phyloP scores from a whole-genome alignment of 2,329 filamentous ascomycete species.

The Setomelanomma holmii region DNA sequence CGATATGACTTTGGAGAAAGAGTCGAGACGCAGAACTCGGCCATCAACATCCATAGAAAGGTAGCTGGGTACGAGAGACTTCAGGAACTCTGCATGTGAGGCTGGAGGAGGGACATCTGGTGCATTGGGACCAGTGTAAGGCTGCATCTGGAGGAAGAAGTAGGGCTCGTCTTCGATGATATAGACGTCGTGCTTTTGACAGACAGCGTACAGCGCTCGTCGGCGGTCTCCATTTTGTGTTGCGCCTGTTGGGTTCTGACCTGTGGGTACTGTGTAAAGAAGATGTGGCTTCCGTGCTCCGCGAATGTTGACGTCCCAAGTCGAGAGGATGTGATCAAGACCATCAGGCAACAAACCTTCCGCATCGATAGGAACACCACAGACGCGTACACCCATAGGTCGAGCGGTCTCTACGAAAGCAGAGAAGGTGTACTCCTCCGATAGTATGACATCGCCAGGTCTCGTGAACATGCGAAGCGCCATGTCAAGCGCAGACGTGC shows the following conservation, averaged over 20 bases:
- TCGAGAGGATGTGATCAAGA: slow-evolving; percentile 68
- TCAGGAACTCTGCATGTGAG: slow-evolving; percentile 75
- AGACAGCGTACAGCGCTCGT: slow-evolving; percentile 75
- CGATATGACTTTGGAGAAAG: slow-evolving; percentile 89
- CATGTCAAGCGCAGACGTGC: slow-evolving; percentile 85
- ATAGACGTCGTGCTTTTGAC: slow-evolving; percentile 82
- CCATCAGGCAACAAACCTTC: slow-evolving; percentile 68
- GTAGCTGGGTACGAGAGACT: slow-evolving; percentile 74
- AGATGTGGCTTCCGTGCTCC: slow-evolving; percentile 70
- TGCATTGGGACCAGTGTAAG: slow-evolving; percentile 66
- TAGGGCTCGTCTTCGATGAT: slow-evolving; percentile 95
- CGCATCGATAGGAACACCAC: slow-evolving; percentile 69
- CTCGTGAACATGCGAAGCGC: slow-evolving; percentile 81
- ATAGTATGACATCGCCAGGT: slow-evolving; percentile 78
- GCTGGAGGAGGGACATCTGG: slow-evolving; percentile 63
- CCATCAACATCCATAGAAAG: slow-evolving; percentile 85
- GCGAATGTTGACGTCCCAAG: slow-evolving; percentile 65
- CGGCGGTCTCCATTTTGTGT: slow-evolving; percentile 75
- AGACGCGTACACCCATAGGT: slow-evolving; percentile 67
- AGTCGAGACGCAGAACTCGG: slow-evolving; percentile 88
- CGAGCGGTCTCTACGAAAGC: slow-evolving; percentile 72
- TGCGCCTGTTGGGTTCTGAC: slow-evolving; percentile 89
- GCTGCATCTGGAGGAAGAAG: slow-evolving; percentile 90
- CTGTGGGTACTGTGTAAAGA: slow-evolving; percentile 77
- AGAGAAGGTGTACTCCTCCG: slow-evolving; percentile 91